These are phyloP conservation scores for Xerocomellus intermedius DNA, from an alignment of 768 basidiomycete genomes.

Conservation along the genomic window DNA sequence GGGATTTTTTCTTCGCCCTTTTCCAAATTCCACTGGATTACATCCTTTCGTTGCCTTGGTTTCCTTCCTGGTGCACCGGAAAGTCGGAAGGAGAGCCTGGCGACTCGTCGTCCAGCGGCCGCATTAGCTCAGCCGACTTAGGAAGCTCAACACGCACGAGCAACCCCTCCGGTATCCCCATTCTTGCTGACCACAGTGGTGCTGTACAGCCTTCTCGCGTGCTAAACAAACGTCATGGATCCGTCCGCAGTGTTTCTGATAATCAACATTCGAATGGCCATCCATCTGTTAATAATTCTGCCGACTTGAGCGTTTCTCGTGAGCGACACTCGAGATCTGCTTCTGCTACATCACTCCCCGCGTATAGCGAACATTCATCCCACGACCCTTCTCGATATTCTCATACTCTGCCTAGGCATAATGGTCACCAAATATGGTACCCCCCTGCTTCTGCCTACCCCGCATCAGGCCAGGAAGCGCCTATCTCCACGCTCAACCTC, in stretches of 20 bases:
- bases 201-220: slow-evolving; percentile 9
- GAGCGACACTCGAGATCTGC: slow-evolving; percentile 12
- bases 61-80: slow-evolving; percentile 20
- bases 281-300: neutral
- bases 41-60: slow-evolving; percentile 33
- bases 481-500: slow-evolving; percentile 4
- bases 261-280: slow-evolving; percentile 3
- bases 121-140: slow-evolving; percentile 1
- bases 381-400: slow-evolving; percentile 26
- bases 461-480: slow-evolving; percentile 14
- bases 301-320: slow-evolving; percentile 2
- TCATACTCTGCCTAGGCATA: slow-evolving; percentile 13
- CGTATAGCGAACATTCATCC: slow-evolving; percentile 24
- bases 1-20: slow-evolving; percentile 56
- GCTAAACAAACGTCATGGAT: slow-evolving; percentile 5
- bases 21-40: slow-evolving; percentile 40
- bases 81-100: slow-evolving; percentile 10
- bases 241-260: slow-evolving; percentile 21
- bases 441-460: slow-evolving; percentile 50
- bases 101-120: neutral
- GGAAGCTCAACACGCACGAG: slow-evolving; percentile 2
- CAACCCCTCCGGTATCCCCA: slow-evolving; percentile 14
- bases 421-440: slow-evolving; percentile 54
- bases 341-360: slow-evolving; percentile 24
- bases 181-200: slow-evolving; percentile 4